Base-by-base conservation (phyloP, 2,329 filamentous ascomycete genomes). In the Fonsecaea monophora region DNA sequence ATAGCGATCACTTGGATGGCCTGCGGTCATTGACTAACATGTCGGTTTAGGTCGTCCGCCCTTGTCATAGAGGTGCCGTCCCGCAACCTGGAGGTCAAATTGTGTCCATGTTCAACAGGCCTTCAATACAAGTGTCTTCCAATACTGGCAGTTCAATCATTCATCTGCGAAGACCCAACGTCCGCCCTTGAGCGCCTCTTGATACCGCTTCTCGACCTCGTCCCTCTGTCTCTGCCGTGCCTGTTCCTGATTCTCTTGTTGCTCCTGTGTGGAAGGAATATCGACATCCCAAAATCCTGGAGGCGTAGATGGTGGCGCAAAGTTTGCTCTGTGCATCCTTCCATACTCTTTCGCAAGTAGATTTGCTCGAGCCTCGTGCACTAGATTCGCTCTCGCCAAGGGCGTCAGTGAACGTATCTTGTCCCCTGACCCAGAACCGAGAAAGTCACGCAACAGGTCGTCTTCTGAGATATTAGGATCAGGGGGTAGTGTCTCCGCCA, bases 241-340 rank as follows among this genome's bases (percentile, higher is more conserved):
- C 74, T 89, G 87, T 67, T 85, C 83, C 65, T 86, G 86, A 73
- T 94, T 87, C 60, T 83, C 81, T 71, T 86, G 82, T 34, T 89
- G 79, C 78, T 97, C 92, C 76, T 98, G 95, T 1, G 95, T 97
- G 32, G 82, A 88, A 1, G 94, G 94, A 76, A 99, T 96, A 72
- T 96, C 94, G 1, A 90, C 86, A 62, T 92, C 85, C 95, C 95
- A 99, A 76, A 92, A 98, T 0, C 93, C 94, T 1, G 92, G 92
- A 12, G 95, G 94, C 9, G 90, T 92, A 53, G 81, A 83, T 69
- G 86, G 84, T 59, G 92, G 86, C 67, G 89, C 86, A 77, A 90
- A 93, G 34, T 88, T 84, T 72, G 94, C 86, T 64, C 90, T 85
- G 78, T 97, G 94, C 62, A 62, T 57, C 75, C 85, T 92, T 5